These are phyloP conservation scores for Fusarium beomiforme DNA, from an alignment of 2,329 filamentous ascomycete species.

Conservation along the genomic window DNA sequence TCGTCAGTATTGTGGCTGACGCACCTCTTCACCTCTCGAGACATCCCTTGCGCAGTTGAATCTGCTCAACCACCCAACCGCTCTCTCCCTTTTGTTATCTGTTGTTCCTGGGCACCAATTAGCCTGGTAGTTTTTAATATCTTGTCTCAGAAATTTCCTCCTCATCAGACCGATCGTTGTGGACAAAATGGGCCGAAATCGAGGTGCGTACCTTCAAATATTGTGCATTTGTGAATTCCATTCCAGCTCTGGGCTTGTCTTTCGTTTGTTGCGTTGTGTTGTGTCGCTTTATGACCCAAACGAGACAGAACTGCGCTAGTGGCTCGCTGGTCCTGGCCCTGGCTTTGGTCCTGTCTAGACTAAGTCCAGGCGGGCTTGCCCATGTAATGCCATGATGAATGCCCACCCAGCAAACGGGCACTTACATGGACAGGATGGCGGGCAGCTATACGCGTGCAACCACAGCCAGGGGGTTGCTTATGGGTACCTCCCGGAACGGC, in stretches of 20 bases:
- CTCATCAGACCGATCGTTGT: constrained; percentile 23
- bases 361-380: constrained; percentile 10
- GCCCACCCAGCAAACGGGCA: neutral
- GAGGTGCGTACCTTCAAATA: constrained; percentile 56
- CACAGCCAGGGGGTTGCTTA: constrained; percentile 25
- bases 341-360: neutral
- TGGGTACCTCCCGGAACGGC: constrained; percentile 20
- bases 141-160: constrained; percentile 39
- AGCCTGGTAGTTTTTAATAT: constrained; percentile 3
- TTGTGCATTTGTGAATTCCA: constrained; percentile 35
- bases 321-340: constrained; percentile 13
- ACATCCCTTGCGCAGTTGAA: constrained; percentile 32
- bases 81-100: constrained; percentile 11
- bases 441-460: constrained; percentile 24
- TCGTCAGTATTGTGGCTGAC: constrained; percentile 39
- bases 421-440: neutral
- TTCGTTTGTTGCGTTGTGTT: constrained; percentile 1
- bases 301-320: constrained; percentile 24
- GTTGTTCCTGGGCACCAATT: constrained; percentile 1
- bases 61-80: constrained; percentile 2
- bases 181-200: constrained; percentile 62
- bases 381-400: constrained; percentile 7
- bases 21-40: constrained; percentile 27
- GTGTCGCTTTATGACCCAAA: constrained; percentile 12
- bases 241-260: constrained; percentile 34